Evolutionary conservation across 148 eudicot species (phyloP), one percentile per base, ranked within the genome.

Genomic region (Mesembryanthemum crystallinum): DNA sequence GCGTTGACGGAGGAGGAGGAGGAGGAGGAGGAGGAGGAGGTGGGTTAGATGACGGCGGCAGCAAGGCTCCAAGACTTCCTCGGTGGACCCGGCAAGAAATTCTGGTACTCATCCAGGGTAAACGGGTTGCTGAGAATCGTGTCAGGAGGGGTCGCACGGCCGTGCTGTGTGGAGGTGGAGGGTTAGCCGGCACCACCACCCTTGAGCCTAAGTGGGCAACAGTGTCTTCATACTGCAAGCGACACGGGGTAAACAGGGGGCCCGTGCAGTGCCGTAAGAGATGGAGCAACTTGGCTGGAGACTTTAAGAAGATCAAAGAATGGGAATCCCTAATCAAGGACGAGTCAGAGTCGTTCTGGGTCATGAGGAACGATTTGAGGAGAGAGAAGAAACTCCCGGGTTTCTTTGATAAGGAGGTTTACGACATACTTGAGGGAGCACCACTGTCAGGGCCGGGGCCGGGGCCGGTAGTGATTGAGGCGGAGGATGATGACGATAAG

Each of bases 201-300:
- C 72, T 75, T 59, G 98, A 93, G 57, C 90, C 98, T 35, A 93
- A 93, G 76, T 94, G 98, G 98, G 92, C 89, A 0, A 86, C 98
- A 0, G 94, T 94, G 0, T 91, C 97, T 0, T 85, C 90, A 0
- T 94, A 91, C 82, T 91, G 97, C 69, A 92, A 85, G 33, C 70
- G 91, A 27, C 92, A 89, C n/a, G 97, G 98, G 27, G 97, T 94
- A 37, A 90, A 94, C 82, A 82, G 98, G 29, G 98, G 94, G 0
- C 90, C 98, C 3, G 94, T 91, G 2, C 98, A 94, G 91, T 94
- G 98, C 79, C 78, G 97, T 45, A 94, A 94, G 77, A 79, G 98
- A 67, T 91, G 98, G 98, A 94, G 98, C 55, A 94, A 94, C 64
- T 79, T 94, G 67, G 91, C 95, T 1, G 98, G 93, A 0, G 97